These are phyloP conservation scores for Diutina neorugosa DNA, from an alignment of 1,139 yeast genomes.

Conservation along the genomic window DNA sequence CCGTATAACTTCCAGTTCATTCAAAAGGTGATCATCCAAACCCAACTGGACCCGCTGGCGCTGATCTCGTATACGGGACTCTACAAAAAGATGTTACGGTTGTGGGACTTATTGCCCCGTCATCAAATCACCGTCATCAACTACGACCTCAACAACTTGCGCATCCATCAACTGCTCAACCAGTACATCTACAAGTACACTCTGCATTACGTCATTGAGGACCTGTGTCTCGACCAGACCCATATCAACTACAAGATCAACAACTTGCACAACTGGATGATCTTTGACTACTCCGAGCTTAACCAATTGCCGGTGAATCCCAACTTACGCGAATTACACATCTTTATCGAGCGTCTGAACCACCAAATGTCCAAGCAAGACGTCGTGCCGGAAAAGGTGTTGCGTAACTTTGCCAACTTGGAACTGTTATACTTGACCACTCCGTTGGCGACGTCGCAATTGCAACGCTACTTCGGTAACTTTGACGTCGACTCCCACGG, in stretches of 20 bases:
- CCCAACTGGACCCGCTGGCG: conserved; percentile 12
- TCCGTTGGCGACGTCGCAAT: conserved; percentile 12
- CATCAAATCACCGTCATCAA: conserved; percentile 12
- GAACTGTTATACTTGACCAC: conserved; percentile 12
- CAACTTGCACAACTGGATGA: conserved; percentile 15
- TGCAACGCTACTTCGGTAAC: conserved; percentile 7
- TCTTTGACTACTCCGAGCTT: conserved; percentile 13
- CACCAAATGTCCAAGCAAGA: not conserved
- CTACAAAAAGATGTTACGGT: conserved; percentile 10
- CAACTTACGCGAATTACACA: conserved; percentile 12
- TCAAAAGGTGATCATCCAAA: conserved; percentile 11
- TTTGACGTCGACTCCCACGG: conserved; percentile 5
- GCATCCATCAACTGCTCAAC: conserved; percentile 12
- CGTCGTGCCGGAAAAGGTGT: conserved; percentile 4
- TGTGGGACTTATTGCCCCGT: conserved; percentile 11
- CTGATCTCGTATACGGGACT: conserved; percentile 11
- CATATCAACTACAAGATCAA: conserved; percentile 8
- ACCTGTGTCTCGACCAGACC: conserved; percentile 6
- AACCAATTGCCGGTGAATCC: conserved; percentile 12
- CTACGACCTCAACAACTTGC: conserved; percentile 14
- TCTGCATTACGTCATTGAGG: conserved; percentile 10
- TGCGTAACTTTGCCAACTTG: conserved; percentile 8
- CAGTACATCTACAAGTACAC: conserved; percentile 9
- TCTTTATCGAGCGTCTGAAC: conserved; percentile 11
- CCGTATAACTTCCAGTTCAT: conserved; percentile 10